Base-by-base conservation (phyloP, 768 basidiomycete species). In the Omphalotus guepiniiformis region DNA sequence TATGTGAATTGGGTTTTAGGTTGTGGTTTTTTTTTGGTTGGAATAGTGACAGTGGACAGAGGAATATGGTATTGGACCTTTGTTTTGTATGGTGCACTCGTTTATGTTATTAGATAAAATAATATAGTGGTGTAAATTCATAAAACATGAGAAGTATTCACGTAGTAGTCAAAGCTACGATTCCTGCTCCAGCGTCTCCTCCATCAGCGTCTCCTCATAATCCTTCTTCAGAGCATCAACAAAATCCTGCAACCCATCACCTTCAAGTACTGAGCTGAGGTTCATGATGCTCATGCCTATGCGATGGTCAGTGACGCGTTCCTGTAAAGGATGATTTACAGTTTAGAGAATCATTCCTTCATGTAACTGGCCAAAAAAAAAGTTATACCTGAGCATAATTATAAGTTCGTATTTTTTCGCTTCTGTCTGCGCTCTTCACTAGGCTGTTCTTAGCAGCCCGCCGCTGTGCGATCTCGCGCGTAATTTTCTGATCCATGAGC, bases 391-490 rank as follows among this genome's bases (percentile, higher is more conserved):
- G 93, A 1, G 91, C 80, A 63, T 85, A 94, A 58, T 96, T 97
- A 65, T 97, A 98, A 3, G 96, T 98, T 51, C 96, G 72, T 48
- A 98, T 88, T 63, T 97, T 98, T 59, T 97, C 93, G 55, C 90
- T 91, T 18, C 96, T 72, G 59, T 94, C 93, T 2, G 83, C 84
- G 0, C 85, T 82, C 35, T 81, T 79, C 7, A 98, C 84, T 37
- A 97, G 82, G 51, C 70, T 83, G 27, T 80, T 73, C 11, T 93
- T 74, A 3, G 76, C 76, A 0, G 80, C 80, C 16, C 93, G 82
- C 5, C 83, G 79, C 48, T 80, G 77, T 4, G 79, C 79, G 36
- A 85, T 77, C 3, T 94, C 88, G 32, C 74, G 75, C 1, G 69
- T 75, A 16, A 96, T 68, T 58, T 86, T 90, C 21, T 75, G 71